Percentiles rank a stretch among this genome's conserved stretches.
phyloP scores from a whole-genome alignment of 306 rosid species.

The Ammopiptanthus mongolicus region DNA sequence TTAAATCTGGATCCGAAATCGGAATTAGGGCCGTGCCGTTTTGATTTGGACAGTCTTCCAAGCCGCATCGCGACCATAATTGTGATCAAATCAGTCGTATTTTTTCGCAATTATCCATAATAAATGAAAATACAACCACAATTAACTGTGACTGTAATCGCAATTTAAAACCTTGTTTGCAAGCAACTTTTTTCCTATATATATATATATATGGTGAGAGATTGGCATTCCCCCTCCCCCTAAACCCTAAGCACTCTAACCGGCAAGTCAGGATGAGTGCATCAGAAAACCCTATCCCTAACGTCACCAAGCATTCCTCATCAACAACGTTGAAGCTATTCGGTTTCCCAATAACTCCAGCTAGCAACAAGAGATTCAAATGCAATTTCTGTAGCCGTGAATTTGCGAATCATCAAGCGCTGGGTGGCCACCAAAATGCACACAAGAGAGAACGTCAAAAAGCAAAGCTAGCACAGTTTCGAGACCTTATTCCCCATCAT shows the following conservation, averaged over 20 bases:
- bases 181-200: too few species aligned
- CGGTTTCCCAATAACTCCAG: conserved; percentile 9
- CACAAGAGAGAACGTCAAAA: conserved; percentile 32
- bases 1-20: too few species aligned
- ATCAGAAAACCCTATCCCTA: not conserved
- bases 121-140: too few species aligned
- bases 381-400: conserved; percentile 22
- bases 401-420: conserved; percentile 30
- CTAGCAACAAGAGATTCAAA: conserved; percentile 2
- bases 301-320: not conserved
- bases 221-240: not conserved
- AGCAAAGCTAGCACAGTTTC: conserved; percentile 4
- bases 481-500: not conserved
- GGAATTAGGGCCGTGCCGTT: too few species aligned
- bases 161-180: too few species aligned
- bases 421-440: conserved; percentile 45
- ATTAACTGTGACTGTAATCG: too few species aligned
- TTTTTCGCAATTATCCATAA: too few species aligned
- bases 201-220: not conserved
- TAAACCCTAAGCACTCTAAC: not conserved
- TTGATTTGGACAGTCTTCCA: too few species aligned
- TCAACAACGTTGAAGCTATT: conserved; percentile 14
- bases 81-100: too few species aligned
- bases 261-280: not conserved
- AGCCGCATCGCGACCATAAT: too few species aligned